phyloP scores from a whole-genome alignment of 352 stramenopile genomes.

The Globisporangium camurandrum region DNA sequence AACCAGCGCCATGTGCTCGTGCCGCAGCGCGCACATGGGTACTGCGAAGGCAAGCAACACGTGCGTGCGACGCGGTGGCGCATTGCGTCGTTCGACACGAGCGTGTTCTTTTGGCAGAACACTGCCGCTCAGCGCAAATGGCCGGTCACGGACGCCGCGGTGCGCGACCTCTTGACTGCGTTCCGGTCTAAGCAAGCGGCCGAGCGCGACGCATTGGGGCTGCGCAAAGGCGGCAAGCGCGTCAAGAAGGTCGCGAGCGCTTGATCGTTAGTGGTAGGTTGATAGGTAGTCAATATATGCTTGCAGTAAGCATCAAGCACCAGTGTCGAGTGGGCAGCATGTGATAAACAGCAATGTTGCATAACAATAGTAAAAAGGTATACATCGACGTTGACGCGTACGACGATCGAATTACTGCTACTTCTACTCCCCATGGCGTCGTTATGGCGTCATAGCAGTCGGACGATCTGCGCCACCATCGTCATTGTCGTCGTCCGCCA shows the following conservation, averaged over 20 bases:
- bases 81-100: conserved; percentile 93
- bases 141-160: conserved; percentile 49
- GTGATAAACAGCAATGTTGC: too few species aligned
- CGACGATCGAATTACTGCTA: too few species aligned
- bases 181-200: conserved; percentile 79
- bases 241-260: conserved; percentile 31
- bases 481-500: conserved; percentile 82
- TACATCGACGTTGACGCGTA: too few species aligned
- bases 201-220: conserved; percentile 53
- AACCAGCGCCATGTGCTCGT: conserved; percentile 71
- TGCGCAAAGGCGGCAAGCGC: conserved; percentile 68
- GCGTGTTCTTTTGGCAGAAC: conserved; percentile 95
- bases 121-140: conserved; percentile 57
- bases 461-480: too few species aligned
- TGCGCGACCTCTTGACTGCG: conserved; percentile 41
- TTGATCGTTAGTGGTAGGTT: too few species aligned
- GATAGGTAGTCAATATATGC: too few species aligned
- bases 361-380: too few species aligned
- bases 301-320: neutral
- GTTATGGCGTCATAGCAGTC: too few species aligned
- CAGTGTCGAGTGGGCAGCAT: too few species aligned
- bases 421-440: too few species aligned
- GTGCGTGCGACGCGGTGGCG: conserved; percentile 83
- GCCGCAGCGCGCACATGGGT: conserved; percentile 83
- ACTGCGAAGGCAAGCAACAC: conserved; percentile 90